Evolutionary conservation across 371 early-diverging fungal species (phyloP).

Genomic region (Mucor racemosus): DNA sequence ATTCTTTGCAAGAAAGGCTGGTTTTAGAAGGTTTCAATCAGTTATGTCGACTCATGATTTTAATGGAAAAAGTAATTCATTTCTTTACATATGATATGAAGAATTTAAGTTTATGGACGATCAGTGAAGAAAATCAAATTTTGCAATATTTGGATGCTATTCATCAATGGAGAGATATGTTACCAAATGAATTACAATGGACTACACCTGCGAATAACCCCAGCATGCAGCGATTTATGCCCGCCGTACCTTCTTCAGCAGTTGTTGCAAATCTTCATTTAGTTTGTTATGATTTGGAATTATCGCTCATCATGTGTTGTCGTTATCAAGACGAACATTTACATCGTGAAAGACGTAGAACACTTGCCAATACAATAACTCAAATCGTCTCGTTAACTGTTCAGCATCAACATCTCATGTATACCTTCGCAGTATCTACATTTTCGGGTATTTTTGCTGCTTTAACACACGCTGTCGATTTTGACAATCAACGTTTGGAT

Average conservation of each 20-base stretch:
- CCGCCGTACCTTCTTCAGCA: conserved; percentile 33
- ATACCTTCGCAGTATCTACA: conserved; percentile 41
- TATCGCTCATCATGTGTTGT: conserved; percentile 50
- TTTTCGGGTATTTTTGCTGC: conserved; percentile 53
- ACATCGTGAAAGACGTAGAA: conserved; percentile 39
- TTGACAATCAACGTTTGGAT: conserved; percentile 38
- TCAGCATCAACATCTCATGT: conserved; percentile 40
- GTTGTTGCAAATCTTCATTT: conserved; percentile 45
- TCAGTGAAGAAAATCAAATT: conserved; percentile 42
- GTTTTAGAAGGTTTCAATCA: conserved; percentile 46
- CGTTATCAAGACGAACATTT: conserved; percentile 45
- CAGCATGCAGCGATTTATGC: conserved; percentile 13
- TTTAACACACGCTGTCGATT: conserved; percentile 47
- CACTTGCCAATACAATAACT: conserved; percentile 49
- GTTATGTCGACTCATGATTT: conserved; percentile 42
- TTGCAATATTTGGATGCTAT: conserved; percentile 42
- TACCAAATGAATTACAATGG: conserved; percentile 43
- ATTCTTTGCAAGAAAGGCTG: conserved; percentile 39
- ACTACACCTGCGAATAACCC: conserved; percentile 21
- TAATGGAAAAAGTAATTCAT: conserved; percentile 45
- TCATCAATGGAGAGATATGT: conserved; percentile 39
- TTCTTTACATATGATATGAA: conserved; percentile 44
- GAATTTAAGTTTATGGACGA: conserved; percentile 38
- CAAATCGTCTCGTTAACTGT: conserved; percentile 45
- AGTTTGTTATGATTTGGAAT: conserved; percentile 42